Evolutionary conservation across 495 filamentous ascomycete species (phyloP), one percentile per base, ranked within the genome.

Genomic region (Penicillium dipodomyicola): DNA sequence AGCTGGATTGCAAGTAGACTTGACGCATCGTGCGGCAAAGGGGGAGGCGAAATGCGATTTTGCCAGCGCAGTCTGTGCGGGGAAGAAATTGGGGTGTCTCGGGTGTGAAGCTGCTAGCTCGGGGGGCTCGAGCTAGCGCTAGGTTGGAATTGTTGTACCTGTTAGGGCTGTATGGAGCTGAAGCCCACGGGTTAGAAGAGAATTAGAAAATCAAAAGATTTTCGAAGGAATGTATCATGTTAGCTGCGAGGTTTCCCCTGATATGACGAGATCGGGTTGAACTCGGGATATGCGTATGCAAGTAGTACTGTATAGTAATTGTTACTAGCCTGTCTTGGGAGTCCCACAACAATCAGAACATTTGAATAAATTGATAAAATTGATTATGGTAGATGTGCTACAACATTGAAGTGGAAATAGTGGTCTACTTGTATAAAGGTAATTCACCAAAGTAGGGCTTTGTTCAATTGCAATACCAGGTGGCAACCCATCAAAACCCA

Each of bases 11-110:
- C 32, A 56, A 57, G 52, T 47, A 61, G 56, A 57, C 50, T 64
- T 45, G 64, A 68, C 65, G 67, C 74, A 77, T 77, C 48, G 68
- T 77, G 74, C 60, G 57, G 45, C 8, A 37, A 45, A 32, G 37
- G 47, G 33, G 44, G 40, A 27, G 15, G 15, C 41, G 30, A 41
- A 45, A 43, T 47, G n/a, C 37, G 56, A 48, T 48, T 53, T 43
- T 41, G 61, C 65, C 68, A 64, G 62, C 62, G 56, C 50, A 59
- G 59, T 32, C 40, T 48, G 56, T 46, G 57, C 45, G 52, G 52
- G 57, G 57, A 56, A 55, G 43, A 14, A 42, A 53, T 30, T 35
- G 14, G 35, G 48, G 6, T 54, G 15, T 50, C 40, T 54, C 52
- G 52, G 52, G 51, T 33, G 15, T 17, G 52, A 37, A 47, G 30